phyloP scores from a whole-genome alignment of 1,139 yeast species.

The Ogataea hybrid region DNA sequence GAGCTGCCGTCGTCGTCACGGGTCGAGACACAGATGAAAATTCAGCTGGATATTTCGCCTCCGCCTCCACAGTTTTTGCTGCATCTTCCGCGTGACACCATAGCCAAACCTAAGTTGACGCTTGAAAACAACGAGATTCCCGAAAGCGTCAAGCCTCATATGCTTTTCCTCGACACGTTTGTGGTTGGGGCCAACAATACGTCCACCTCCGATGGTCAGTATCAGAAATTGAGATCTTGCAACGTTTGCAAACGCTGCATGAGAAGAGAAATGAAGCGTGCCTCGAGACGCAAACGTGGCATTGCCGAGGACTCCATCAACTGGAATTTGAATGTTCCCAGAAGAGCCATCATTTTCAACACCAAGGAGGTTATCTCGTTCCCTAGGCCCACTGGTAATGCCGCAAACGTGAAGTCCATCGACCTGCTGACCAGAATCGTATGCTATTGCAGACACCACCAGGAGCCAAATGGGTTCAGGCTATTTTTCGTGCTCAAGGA shows the following conservation, averaged over 20 bases:
- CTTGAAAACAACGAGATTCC: slow-evolving; percentile 48
- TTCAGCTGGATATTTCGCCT: slow-evolving; percentile 65
- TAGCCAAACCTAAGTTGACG: slow-evolving; percentile 82
- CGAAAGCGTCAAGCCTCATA: slow-evolving; percentile 46
- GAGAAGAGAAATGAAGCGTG: slow-evolving; percentile 89
- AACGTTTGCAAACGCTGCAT: slow-evolving; percentile 85
- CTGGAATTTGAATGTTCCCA: slow-evolving; percentile 72
- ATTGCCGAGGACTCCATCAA: slow-evolving; percentile 63
- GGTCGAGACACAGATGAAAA: slow-evolving; percentile 92
- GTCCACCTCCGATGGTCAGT: slow-evolving; percentile 6
- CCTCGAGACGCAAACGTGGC: slow-evolving; percentile 80
- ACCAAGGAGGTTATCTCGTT: slow-evolving; percentile 83
- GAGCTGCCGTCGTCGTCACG: slow-evolving; percentile 79
- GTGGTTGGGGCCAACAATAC: slow-evolving; percentile 46
- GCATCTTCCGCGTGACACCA: slow-evolving; percentile 81
- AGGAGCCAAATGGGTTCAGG: slow-evolving; percentile 76
- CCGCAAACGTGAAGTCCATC: slow-evolving; percentile 40
- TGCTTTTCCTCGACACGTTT: slow-evolving; percentile 64
- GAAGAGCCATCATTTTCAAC: slow-evolving; percentile 85
- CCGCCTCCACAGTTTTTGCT: slow-evolving; percentile 69
- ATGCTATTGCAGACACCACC: slow-evolving; percentile 95
- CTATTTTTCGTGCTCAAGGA: slow-evolving; percentile 71
- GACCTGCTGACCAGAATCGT: slow-evolving; percentile 85
- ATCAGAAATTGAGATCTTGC: slow-evolving; percentile 38
- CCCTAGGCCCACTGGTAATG: slow-evolving; percentile 55